Base-by-base conservation (phyloP, 495 filamentous ascomycete species). In the Penicillium herquei region DNA sequence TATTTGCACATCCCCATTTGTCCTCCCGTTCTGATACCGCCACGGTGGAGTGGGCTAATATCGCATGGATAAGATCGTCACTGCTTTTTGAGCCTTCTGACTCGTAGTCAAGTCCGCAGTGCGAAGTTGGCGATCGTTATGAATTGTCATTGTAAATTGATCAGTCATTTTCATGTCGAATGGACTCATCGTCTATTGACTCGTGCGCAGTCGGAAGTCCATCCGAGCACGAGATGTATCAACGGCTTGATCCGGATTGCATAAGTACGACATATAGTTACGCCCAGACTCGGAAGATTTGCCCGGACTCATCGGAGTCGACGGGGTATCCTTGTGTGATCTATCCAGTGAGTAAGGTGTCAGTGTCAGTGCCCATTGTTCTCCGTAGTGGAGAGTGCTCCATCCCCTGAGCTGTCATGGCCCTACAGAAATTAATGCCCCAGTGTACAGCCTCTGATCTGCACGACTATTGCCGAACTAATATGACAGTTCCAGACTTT, bases 361-460 rank as follows among this genome's bases (percentile, higher is more conserved):
- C 6, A 37, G 2, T 37, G 9, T 37, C 34, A 9, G 12, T 13
- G 34, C 9, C 12, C 34, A 37, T 6, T 21, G 26, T 46, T 10
- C 9, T 3, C 42, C 26, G 30, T 26, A 26, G 21, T 26, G 21
- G 21, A 26, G 21, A 26, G 43, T 46, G 43, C 43, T 32, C 11
- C 26, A 31, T 46, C 43, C 51, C 56, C 52, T 52, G 14, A 55
- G 52, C 57, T 56, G 53, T 60, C 57, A 56, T 42, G 57, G 53
- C 57, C 57, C 39, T 60, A 43, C 49, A 8, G 42, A 56, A 39
- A 60, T 50, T 56, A 49, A 40, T 32, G 43, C 26, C 8, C 43
- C 43, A 46, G 30, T 26, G 3, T 21, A 31, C 13, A 21, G 6
- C 30, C 26, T 33, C 48, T 39, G 47, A 39, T 30, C 30, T 31